A percentile compares a stretch with the other conserved stretches of the same genome.
Evolutionary conservation across 345 rosid genomes (phyloP).

Genomic region (Rhodamnia argentea): DNA sequence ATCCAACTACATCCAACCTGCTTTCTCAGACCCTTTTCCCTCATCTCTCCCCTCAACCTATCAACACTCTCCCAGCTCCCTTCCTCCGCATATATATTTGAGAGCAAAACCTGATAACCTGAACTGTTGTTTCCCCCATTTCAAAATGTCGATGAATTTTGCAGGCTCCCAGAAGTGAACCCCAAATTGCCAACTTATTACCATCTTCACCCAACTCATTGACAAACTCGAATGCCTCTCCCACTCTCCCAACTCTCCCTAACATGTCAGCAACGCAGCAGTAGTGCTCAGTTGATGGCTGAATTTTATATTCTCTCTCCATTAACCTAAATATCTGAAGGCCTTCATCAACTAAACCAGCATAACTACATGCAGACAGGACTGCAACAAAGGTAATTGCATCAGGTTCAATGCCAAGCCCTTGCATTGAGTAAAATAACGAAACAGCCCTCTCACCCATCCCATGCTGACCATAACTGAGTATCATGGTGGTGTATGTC

Average conservation of each 20-base stretch:
- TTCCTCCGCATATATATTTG: slow-evolving; percentile 79
- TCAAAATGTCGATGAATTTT: slow-evolving; percentile 53
- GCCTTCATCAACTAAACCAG: slow-evolving; percentile 74
- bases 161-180: slow-evolving; percentile 77
- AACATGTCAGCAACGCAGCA: slow-evolving; percentile 86
- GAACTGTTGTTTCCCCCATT: slow-evolving; percentile 40
- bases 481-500: slow-evolving; percentile 76
- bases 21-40: slow-evolving; percentile 60
- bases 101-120: slow-evolving; percentile 79
- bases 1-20: slow-evolving; percentile 78
- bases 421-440: slow-evolving; percentile 58
- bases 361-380: slow-evolving; percentile 75
- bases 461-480: slow-evolving; percentile 83
- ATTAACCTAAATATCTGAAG: slow-evolving; percentile 56
- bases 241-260: slow-evolving; percentile 73
- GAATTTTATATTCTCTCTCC: slow-evolving; percentile 42
- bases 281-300: slow-evolving; percentile 58
- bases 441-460: slow-evolving; percentile 71
- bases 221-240: slow-evolving; percentile 75
- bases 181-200: slow-evolving; percentile 67
- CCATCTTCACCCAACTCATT: slow-evolving; percentile 59
- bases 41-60: slow-evolving; percentile 64
- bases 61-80: slow-evolving; percentile 62
- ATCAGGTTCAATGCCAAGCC: slow-evolving; percentile 41
- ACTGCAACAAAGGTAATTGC: slow-evolving; percentile 68